phyloP scores from a whole-genome alignment of 768 basidiomycete species.

The Royoungia palumana region DNA sequence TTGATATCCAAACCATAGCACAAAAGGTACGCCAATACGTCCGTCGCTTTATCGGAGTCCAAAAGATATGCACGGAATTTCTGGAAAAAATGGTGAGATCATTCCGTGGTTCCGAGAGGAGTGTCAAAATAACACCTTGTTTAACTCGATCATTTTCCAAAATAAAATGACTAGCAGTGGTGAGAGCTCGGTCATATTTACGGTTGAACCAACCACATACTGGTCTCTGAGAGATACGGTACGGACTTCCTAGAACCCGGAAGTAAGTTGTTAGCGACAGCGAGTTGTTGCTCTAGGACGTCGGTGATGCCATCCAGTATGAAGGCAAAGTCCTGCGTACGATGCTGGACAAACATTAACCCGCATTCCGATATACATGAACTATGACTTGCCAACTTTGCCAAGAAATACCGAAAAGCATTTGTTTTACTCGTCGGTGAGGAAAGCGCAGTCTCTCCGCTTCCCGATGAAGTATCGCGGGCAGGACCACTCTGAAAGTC shows the following conservation, averaged over 20 bases:
- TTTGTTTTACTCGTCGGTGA: slow-evolving; percentile 70
- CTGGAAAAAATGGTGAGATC: slow-evolving; percentile 38
- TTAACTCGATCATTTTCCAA: slow-evolving; percentile 91
- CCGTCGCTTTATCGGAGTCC: slow-evolving; percentile 75
- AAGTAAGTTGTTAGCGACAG: slow-evolving; percentile 66
- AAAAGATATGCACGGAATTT: slow-evolving; percentile 85
- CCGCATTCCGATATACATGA: slow-evolving; percentile 2
- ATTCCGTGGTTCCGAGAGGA: slow-evolving; percentile 2
- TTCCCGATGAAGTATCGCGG: slow-evolving; percentile 45
- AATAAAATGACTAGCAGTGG: slow-evolving; percentile 62
- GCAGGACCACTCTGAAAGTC: slow-evolving; percentile 81
- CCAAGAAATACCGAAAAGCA: slow-evolving; percentile 87
- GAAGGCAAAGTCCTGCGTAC: slow-evolving; percentile 85
- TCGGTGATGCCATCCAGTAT: slow-evolving; percentile 68
- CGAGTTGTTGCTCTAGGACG: slow-evolving; percentile 73
- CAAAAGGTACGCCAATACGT: slow-evolving; percentile 74
- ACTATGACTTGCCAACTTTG: slow-evolving; percentile 62
- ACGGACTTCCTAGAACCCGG: slow-evolving; percentile 84
- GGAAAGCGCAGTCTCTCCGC: slow-evolving; percentile 41
- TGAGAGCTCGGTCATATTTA: slow-evolving; percentile 5
- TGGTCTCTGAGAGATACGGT: slow-evolving; percentile 78
- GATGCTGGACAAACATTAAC: slow-evolving; percentile 55
- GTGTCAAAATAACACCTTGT: slow-evolving; percentile 55
- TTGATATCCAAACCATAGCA: slow-evolving; percentile 86
- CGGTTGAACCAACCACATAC: slow-evolving; percentile 42